phyloP scores from a whole-genome alignment of 202 grass and related monocot species.

The Panicum hallii region DNA sequence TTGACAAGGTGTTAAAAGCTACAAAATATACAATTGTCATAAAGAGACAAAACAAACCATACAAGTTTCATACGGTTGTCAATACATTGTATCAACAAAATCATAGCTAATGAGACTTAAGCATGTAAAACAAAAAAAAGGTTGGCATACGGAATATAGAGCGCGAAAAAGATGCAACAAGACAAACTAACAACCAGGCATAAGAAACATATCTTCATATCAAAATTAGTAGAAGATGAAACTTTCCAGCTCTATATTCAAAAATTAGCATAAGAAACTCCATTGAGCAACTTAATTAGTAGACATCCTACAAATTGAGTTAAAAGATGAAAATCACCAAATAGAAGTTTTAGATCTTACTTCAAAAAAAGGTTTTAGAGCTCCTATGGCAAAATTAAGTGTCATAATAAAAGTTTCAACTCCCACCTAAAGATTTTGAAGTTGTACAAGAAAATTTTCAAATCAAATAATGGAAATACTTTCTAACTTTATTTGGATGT shows the following conservation, averaged over 20 bases:
- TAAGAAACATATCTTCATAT: neutral
- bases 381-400: neutral
- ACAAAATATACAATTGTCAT: neutral
- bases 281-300: neutral
- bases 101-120: neutral
- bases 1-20: neutral
- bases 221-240: neutral
- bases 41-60: neutral
- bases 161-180: neutral
- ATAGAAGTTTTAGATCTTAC: neutral
- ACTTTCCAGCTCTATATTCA: no score
- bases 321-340: neutral
- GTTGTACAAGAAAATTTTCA: neutral
- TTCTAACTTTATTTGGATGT: neutral
- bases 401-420: neutral
- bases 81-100: neutral
- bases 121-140: neutral
- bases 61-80: neutral
- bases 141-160: neutral
- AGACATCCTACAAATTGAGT: neutral
- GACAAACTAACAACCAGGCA: neutral
- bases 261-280: neutral
- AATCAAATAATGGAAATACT: neutral
- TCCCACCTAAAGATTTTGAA: neutral
- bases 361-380: neutral